These are phyloP conservation scores for Apodospora peruviana DNA, from an alignment of 495 filamentous ascomycete species.

Conservation along the genomic window DNA sequence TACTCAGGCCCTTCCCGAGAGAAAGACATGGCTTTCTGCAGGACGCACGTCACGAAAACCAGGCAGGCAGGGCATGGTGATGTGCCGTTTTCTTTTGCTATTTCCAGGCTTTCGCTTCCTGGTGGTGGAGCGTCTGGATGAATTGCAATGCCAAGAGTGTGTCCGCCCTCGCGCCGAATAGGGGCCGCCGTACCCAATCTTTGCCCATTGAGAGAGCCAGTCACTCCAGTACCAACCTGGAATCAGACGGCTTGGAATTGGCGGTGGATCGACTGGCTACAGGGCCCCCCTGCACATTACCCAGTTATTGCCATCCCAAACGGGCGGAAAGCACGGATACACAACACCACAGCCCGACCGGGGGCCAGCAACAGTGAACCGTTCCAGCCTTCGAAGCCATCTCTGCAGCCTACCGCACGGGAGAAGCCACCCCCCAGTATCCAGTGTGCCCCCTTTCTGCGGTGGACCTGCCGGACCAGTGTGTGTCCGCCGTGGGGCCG, in stretches of 20 bases:
- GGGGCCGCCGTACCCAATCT: background rate
- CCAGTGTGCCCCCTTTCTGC: conserved; percentile 10
- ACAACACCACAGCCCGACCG: background rate
- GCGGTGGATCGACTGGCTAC: conserved; percentile 1
- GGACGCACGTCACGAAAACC: too few relatives aligned
- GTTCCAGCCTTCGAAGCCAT: conserved; percentile 7
- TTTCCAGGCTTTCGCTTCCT: background rate
- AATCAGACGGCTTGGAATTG: background rate
- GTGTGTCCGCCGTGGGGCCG: conserved; percentile 13
- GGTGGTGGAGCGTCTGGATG: background rate
- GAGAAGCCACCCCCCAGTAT: conserved; percentile 1
- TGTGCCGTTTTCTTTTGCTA: too few relatives aligned
- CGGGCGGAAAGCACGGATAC: conserved; percentile 9
- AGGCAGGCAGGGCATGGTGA: too few relatives aligned
- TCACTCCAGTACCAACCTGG: background rate
- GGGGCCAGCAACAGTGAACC: background rate
- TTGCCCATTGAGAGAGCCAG: too few relatives aligned
- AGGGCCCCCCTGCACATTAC: conserved; percentile 6
- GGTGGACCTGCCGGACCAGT: conserved; percentile 9
- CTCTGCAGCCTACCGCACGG: conserved; percentile 3
- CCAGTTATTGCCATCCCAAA: conserved; percentile 6
- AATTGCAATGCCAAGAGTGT: background rate
- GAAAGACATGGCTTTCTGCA: too few relatives aligned
- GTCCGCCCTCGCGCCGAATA: background rate
- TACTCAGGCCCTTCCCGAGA: too few relatives aligned